These are phyloP conservation scores for Colletotrichum gigasporum DNA, from an alignment of 2,329 filamentous ascomycete genomes.

Conservation along the genomic window DNA sequence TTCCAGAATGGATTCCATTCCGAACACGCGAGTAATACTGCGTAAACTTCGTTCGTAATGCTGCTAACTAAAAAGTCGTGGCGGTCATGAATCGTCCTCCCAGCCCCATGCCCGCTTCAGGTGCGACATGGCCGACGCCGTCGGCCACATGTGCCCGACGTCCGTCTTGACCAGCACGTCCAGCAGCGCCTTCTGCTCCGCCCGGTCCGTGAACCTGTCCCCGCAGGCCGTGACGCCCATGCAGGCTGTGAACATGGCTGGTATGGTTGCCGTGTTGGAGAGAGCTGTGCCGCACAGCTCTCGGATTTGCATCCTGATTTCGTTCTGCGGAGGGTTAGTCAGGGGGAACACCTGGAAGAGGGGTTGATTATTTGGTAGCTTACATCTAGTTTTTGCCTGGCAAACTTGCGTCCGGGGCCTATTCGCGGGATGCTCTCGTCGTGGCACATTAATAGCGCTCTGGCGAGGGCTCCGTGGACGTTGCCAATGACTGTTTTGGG, in stretches of 20 bases:
- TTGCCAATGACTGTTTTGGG: conserved; percentile 62
- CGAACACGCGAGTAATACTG: not conserved
- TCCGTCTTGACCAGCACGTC: conserved; percentile 58
- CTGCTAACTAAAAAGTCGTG: too few relatives aligned
- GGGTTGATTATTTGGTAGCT: conserved; percentile 31
- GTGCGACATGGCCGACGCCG: conserved; percentile 54
- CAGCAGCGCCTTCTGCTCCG: conserved; percentile 58
- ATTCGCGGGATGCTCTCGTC: conserved; percentile 63
- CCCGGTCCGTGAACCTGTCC: conserved; percentile 55
- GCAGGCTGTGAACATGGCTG: conserved; percentile 64
- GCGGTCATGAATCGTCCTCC: conserved; percentile 35
- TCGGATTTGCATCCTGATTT: conserved; percentile 57
- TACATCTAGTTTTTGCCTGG: conserved; percentile 48
- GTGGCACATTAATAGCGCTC: conserved; percentile 65
- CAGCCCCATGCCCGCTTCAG: conserved; percentile 61
- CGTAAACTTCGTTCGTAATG: too few relatives aligned
- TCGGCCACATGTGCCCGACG: conserved; percentile 60
- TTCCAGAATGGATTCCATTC: too few relatives aligned
- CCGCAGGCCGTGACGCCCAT: conserved; percentile 62
- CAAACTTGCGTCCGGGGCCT: conserved; percentile 46
- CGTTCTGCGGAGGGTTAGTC: conserved; percentile 42
- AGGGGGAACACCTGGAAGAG: not conserved
- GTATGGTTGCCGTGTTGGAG: conserved; percentile 64
- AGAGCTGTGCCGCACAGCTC: conserved; percentile 67
- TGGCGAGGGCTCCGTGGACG: conserved; percentile 67